Base-by-base conservation (phyloP, 1,139 yeast genomes). In the Schwanniomyces etchellsii region DNA sequence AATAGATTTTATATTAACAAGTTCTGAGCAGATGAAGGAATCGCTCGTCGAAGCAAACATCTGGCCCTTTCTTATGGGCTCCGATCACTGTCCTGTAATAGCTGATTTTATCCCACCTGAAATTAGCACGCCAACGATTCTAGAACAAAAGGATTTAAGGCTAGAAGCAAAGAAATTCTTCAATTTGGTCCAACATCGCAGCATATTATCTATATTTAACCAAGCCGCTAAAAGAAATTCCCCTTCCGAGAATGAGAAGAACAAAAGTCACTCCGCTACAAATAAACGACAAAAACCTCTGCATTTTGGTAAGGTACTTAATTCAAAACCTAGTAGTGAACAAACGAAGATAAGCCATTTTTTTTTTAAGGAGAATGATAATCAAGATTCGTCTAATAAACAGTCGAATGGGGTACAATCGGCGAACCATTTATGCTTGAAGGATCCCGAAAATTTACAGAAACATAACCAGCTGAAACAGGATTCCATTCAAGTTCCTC, bases 51-150 rank as follows among this genome's bases (percentile, higher is more conserved):
- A 55, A 13, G 81, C 91, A 0, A 76, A 80, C 44, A 82, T 83
- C 13, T 70, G 83, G 70, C 81, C 89, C 0, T 66, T 64, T 22
- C 47, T 89, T 0, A 60, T 72, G 51, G 98, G 97, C 0, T 86
- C 96, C 0, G 98, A 91, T 52, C 98, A 91, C 55, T 91, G 97
- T 53, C 98, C 98, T 0, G 76, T 86, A 0, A 86, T 56, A 47
- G 71, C 89, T 1, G 96, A 88, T 50, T 52, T 85, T 31, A 38
- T 58, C 5, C 17, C 9, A 11, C 11, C n/a, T 7, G 22, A 16
- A 5, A 11, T 12, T 13, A 6, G 9, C 35, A 35, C 4, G 36
- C 36, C 0, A 33, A 3, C 23, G 26, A n/a, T 14, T 15, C 10
- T 34, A 14, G 22, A 29, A 2, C 29, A 34, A 11, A 32, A 27